Evolutionary conservation across 768 basidiomycete species (phyloP).

Genomic region (Boletus subparvulus): DNA sequence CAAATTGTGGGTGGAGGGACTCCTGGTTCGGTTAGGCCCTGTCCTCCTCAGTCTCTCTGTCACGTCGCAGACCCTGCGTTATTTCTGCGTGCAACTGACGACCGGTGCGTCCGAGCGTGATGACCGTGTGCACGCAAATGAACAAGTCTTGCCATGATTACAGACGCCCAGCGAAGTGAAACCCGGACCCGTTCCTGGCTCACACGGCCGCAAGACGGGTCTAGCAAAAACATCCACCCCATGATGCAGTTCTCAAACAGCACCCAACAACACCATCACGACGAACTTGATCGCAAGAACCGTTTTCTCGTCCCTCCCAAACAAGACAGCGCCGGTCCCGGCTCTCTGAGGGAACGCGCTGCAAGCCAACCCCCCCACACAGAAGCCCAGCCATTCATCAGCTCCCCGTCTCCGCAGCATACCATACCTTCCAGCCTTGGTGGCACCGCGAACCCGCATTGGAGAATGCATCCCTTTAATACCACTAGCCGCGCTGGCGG

Average conservation of each 20-base stretch:
- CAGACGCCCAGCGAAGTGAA: not conserved
- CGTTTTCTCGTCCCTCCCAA: constrained; percentile 50
- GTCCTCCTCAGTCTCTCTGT: too few relatives aligned
- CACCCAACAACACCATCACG: constrained; percentile 34
- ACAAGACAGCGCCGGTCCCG: constrained; percentile 39
- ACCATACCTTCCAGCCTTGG: constrained; percentile 38
- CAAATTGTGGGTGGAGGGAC: too few relatives aligned
- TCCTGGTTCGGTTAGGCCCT: too few relatives aligned
- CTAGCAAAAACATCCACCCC: not conserved
- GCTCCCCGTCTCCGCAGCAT: constrained; percentile 53
- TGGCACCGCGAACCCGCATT: constrained; percentile 32
- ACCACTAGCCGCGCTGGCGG: constrained; percentile 34
- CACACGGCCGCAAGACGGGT: constrained; percentile 7
- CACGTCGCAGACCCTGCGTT: too few relatives aligned
- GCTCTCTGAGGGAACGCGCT: constrained; percentile 59
- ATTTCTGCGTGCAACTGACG: too few relatives aligned
- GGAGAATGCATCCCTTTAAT: constrained; percentile 50
- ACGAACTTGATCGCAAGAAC: constrained; percentile 61
- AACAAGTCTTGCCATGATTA: too few relatives aligned
- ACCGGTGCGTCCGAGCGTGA: too few relatives aligned
- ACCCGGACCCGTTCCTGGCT: constrained; percentile 12
- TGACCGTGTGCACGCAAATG: too few relatives aligned
- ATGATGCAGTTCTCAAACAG: constrained; percentile 36
- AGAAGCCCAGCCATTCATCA: constrained; percentile 33
- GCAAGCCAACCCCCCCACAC: constrained; percentile 66